phyloP scores from a whole-genome alignment of 441 rosid species.

The Pelargonium myrrhifolium region DNA sequence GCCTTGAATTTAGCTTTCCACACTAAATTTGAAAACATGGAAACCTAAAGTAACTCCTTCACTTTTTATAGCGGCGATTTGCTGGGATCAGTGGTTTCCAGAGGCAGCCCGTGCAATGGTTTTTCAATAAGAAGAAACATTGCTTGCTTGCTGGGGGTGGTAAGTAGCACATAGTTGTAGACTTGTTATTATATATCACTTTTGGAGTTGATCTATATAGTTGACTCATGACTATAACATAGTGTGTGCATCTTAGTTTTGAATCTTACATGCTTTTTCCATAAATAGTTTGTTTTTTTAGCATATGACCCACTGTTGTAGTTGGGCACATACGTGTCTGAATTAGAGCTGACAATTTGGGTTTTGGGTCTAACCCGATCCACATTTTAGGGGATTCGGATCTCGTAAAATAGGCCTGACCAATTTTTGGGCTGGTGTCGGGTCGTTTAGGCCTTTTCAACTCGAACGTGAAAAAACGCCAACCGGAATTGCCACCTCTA shows the following conservation, averaged over 20 bases:
- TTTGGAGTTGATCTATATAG: conserved; percentile 11
- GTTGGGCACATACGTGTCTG: no score
- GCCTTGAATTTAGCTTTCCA: conserved; percentile 47
- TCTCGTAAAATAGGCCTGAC: no score
- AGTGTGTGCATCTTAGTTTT: conserved; percentile 1
- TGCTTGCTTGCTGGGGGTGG: conserved; percentile 88
- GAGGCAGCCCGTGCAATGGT: conserved; percentile 92
- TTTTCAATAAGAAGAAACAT: conserved; percentile 76
- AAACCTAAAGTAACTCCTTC: no score
- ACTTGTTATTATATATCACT: conserved; percentile 3
- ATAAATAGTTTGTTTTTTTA: no score
- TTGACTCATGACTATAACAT: not conserved
- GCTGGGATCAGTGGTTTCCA: conserved; percentile 94
- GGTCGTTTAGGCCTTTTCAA: no score
- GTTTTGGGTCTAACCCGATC: no score
- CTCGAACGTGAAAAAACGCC: no score
- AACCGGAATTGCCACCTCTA: no score
- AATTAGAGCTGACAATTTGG: no score
- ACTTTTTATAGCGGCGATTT: conserved; percentile 49
- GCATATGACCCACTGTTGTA: no score
- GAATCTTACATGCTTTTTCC: not conserved
- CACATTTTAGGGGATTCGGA: no score
- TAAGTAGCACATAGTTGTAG: conserved; percentile 25
- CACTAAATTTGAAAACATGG: conserved; percentile 81
- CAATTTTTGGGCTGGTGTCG: no score